Base-by-base conservation (phyloP, 2,329 filamentous ascomycete species). In the Byssoonygena ceratinophila region DNA sequence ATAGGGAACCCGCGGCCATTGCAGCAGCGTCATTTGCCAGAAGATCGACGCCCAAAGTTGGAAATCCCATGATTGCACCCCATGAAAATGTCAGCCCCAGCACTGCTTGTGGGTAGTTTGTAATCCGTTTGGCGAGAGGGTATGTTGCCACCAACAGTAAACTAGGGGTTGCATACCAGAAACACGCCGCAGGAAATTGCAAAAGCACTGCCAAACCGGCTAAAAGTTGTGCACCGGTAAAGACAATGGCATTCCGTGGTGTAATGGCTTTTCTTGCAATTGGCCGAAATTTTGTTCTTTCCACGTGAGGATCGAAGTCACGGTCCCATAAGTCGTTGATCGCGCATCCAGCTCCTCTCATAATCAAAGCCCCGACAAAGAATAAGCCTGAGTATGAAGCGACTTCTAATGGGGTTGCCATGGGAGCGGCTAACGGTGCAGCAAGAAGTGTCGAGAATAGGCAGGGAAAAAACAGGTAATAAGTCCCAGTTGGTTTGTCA, bases 301-400 rank as follows among this genome's bases (percentile, higher is more conserved):
- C 69, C 8, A 77, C 76, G 55, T 73, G 66, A 2, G 74, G 72
- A 58, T 81, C 78, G 48, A 78, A 66, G 41, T 76, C 74, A 45
- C 73, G 70, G 58, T 81, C 78, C 63, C 76, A 71, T 31, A 73
- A 70, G 58, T 80, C 77, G 59, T 81, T 80, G 66, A 78, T 79
- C 0, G 75, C 70, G 59, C 77, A 80, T 3, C 73, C 68, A 18
- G 71, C 71, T 23, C 74, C 71, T 48, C 76, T 71, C 65, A 78
- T 70, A 48, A 79, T 68, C 56, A 78, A 60, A 14, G 71, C 72
- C 37, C 69, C 67, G 12, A 63, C 66, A 58, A 68, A 72, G 57
- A 69, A 72, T 23, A 68, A 64, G 20, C 62, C 70, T 37, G 61
- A 63, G 36, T 66, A 68, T 46, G 65, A 68, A 54, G 67, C 46